Evolutionary conservation across 768 basidiomycete species (phyloP), one percentile per base, ranked within the genome.

Genomic region (Leccinum subgranulosum): DNA sequence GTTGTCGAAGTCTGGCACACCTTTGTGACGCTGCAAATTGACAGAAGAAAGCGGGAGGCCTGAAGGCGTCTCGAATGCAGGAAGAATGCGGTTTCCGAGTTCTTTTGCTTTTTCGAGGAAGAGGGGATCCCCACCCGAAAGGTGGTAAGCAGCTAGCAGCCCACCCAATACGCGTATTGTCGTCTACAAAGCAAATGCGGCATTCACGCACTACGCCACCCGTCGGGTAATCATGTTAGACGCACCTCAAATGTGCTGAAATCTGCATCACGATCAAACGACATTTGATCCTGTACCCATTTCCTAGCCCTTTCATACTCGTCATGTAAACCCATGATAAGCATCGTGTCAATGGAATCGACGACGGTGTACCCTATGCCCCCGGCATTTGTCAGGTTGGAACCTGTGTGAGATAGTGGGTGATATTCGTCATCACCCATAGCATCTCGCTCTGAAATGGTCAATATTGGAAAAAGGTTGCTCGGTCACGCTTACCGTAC

Each of bases 371-470:
- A 95, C 23, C 94, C 94, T 52, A 97, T 87, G 14, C 91, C 87
- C 36, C 91, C 92, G 2, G 84, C 86, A 5, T 73, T 63, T 0
- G 90, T 88, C 28, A 98, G 78, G 70, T 98, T 94, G 9, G 83
- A 81, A 4, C 95, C 95, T 27, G 73, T 74, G 50, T 79, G 79
- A 53, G 81, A 81, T 23, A 98, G 79, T 0, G 95, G 94, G 66
- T 96, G 92, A 66, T 93, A 97, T 71, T 96, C 92, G 75, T 97
- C 94, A 55, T 81, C 81, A 1, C 94, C 94, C 84, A 92, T 94
- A 2, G 94, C 94, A 69, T 97, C 86, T 48, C 84, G 76, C 75
- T 94, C 93, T 94, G 74, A 46, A 28, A 51, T 10, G 50, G 50
- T 65, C 51, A 69, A 29, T 55, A 53, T 57, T 49, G 53, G 50